Base-by-base conservation (phyloP, 768 basidiomycete species). In the Leccinum uliginosum region DNA sequence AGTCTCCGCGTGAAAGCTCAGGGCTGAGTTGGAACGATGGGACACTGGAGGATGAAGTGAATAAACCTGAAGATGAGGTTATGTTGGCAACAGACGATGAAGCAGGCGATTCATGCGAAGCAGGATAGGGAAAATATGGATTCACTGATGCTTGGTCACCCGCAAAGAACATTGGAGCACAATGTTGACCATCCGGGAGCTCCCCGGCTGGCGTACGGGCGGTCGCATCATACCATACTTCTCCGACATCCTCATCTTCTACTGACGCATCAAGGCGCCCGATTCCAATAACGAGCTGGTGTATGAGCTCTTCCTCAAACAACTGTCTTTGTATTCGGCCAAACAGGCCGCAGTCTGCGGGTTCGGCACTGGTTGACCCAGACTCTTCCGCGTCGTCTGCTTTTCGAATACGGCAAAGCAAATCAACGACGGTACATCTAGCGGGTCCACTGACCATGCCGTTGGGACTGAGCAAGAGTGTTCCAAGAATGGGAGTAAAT, bases 401-500 rank as follows among this genome's bases (percentile, higher is more conserved):
- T 51, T 76, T 81, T 58, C 83, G 80, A 58, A 95, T 81, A 38
- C 89, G 80, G 40, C 79, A 78, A 30, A 97, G 77, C 49, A 96
- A 75, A 61, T 90, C 83, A 17, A 95, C 91, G 55, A 97, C 80
- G 3, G 88, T 85, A 50, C 80, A 77, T 59, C 92, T 82, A 19
- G 92, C 84, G 3, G 84, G 79, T 27, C 84, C 85, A 49, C 87
- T 85, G 32, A 97, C 85, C 50, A 80, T 73, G 49, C 81, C 77
- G 63, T 91, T 93, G 26, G 86, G 80, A 67, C 87, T 92, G 46
- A 98, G 83, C 14, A 98, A 80, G 27, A 98, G 76, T 0, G 90
- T 89, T 44, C 91, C 94, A 29, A 98, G 80, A 50, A 97, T 87
- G 12, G 92, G 91, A 2, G 93, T 97, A 71, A 98, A 98, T 5